Conservation (phyloP, 129 eudicot species). For the Centella asiatica region DNA sequence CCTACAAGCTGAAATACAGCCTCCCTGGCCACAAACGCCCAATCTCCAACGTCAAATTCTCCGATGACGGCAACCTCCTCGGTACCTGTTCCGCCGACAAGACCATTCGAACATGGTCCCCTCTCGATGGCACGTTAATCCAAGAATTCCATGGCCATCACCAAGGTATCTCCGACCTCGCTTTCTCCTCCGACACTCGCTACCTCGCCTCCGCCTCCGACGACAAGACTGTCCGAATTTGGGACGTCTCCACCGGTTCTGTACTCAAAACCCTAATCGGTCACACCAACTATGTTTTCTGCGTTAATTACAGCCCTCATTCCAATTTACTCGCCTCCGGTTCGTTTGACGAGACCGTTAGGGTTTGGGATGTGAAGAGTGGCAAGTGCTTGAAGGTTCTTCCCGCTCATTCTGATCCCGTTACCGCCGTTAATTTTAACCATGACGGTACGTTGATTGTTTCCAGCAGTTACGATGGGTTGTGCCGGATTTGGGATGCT, state of each 20-base stretch:
- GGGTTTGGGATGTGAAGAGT: constrained; percentile 84
- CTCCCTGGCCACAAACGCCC: constrained; percentile 79
- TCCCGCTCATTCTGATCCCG: constrained; percentile 98
- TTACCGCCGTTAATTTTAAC: constrained; percentile 71
- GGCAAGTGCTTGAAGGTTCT: constrained; percentile 87
- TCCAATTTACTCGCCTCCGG: constrained; percentile 80
- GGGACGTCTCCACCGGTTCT: constrained; percentile 61
- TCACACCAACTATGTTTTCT: constrained; percentile 79
- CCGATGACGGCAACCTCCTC: constrained; percentile 75
- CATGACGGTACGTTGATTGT: constrained; percentile 69
- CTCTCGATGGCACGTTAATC: constrained; percentile 28
- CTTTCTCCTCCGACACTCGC: constrained; percentile 83
- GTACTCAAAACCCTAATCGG: constrained; percentile 65
- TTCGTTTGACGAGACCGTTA: constrained; percentile 88
- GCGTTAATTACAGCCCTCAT: constrained; percentile 67
- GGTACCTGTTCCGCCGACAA: constrained; percentile 91
- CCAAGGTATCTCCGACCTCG: constrained; percentile 78
- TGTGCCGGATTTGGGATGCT: constrained; percentile 96
- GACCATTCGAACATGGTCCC: constrained; percentile 56
- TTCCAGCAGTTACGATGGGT: constrained; percentile 84
- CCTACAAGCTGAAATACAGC: constrained; percentile 68
- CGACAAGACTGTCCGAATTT: constrained; percentile 69
- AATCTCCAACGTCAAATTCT: constrained; percentile 81
- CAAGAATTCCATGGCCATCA: constrained; percentile 64
- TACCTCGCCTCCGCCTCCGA: constrained; percentile 92